Conservation (phyloP, 345 rosid genomes). For the Passiflora organensis region DNA sequence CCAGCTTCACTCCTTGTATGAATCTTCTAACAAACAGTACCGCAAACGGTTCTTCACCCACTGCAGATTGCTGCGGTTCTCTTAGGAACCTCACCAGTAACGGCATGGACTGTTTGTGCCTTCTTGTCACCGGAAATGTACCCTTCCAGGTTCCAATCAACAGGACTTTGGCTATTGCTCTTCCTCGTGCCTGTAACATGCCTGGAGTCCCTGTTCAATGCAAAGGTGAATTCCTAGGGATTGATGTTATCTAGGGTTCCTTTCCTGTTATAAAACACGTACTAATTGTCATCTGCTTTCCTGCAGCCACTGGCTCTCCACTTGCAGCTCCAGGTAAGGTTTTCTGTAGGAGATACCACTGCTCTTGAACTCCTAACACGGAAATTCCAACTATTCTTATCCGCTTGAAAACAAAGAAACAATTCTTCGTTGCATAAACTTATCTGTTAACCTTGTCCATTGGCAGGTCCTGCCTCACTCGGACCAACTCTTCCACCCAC, state of each 20-base stretch:
- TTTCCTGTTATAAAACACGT: neutral
- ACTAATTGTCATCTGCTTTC: conserved; percentile 8
- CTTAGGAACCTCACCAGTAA: conserved; percentile 48
- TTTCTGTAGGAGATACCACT: neutral
- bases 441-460: too few species aligned
- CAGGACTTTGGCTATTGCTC: conserved; percentile 68
- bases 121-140: conserved; percentile 51
- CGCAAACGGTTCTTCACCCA: conserved; percentile 44
- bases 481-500: conserved; percentile 33
- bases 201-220: conserved; percentile 74
- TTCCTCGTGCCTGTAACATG: conserved; percentile 85
- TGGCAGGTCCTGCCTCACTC: conserved; percentile 55
- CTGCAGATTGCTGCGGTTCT: conserved; percentile 55
- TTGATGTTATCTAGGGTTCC: neutral
- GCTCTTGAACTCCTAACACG: neutral
- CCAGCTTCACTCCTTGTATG: conserved; percentile 64
- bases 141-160: conserved; percentile 71
- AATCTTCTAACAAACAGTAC: conserved; percentile 56
- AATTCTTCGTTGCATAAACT: too few species aligned
- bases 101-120: conserved; percentile 71
- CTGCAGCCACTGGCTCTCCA: conserved; percentile 51
- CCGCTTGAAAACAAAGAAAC: neutral
- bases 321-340: conserved; percentile 78
- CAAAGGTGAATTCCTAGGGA: conserved; percentile 30
- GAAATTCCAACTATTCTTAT: too few species aligned